Conservation (phyloP, 345 rosid species). For the Populus pruinosa region DNA sequence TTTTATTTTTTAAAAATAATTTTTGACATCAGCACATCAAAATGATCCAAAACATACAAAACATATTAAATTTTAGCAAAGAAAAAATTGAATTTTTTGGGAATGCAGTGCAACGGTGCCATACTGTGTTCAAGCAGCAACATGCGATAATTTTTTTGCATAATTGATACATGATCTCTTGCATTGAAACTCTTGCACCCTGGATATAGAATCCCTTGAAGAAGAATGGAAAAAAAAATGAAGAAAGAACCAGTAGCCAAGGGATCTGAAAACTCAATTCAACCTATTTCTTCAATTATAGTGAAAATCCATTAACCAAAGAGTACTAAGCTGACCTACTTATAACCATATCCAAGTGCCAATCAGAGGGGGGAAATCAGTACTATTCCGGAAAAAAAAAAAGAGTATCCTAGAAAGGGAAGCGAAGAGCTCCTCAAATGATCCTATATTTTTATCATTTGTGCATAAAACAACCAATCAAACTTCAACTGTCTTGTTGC, state of each 20-base stretch:
- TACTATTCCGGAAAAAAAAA: not conserved
- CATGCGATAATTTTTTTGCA: not conserved
- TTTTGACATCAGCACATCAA: too few relatives aligned
- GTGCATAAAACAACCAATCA: not conserved
- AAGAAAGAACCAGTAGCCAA: not conserved
- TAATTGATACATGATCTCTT: not conserved
- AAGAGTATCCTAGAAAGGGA: not conserved
- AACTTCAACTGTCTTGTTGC: not conserved
- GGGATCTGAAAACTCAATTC: not conserved
- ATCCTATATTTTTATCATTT: not conserved
- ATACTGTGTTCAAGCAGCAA: not conserved
- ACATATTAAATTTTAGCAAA: too few relatives aligned
- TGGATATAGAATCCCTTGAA: not conserved
- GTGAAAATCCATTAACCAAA: not conserved
- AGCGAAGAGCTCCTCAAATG: not conserved
- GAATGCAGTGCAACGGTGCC: too few relatives aligned
- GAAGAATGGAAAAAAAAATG: not conserved
- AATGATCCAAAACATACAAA: too few relatives aligned
- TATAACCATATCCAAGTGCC: not conserved
- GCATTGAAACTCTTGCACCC: not conserved
- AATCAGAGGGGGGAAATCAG: not conserved
- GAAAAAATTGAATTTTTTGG: too few relatives aligned
- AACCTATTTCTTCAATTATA: not conserved
- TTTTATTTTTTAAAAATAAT: too few relatives aligned
- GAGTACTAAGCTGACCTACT: not conserved